phyloP scores from a whole-genome alignment of 495 filamentous ascomycete genomes.

The Lophiotrema nucula region DNA sequence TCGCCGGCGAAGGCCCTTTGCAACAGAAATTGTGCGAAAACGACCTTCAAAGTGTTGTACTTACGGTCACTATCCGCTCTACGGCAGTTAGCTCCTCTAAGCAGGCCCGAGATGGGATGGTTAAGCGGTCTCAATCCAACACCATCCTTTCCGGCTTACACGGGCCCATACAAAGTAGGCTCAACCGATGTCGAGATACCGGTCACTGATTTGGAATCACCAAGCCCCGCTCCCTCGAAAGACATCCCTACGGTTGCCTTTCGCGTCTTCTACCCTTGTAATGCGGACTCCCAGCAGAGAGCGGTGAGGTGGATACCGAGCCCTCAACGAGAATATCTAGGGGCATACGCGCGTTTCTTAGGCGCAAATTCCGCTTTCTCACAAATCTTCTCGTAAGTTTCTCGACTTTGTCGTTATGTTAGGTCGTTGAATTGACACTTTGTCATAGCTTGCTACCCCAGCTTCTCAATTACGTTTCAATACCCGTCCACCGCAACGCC shows the following conservation, averaged over 20 bases:
- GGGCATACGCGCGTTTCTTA: conserved; percentile 66
- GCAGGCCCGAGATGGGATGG: conserved; percentile 26
- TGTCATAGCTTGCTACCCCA: conserved; percentile 57
- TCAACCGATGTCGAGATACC: conserved; percentile 74
- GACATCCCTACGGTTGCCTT: conserved; percentile 65
- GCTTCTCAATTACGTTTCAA: conserved; percentile 65
- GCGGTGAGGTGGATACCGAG: conserved; percentile 67
- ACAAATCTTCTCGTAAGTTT: conserved; percentile 60
- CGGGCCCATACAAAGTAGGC: conserved; percentile 71
- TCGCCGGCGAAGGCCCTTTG: too few species aligned
- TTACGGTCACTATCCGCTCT: not conserved
- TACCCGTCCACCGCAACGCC: conserved; percentile 54
- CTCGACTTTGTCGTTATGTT: not conserved
- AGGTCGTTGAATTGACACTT: not conserved
- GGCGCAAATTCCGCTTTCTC: conserved; percentile 56
- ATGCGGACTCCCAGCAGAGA: conserved; percentile 41
- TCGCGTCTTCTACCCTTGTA: conserved; percentile 72
- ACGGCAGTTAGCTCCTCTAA: not conserved
- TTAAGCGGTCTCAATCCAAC: conserved; percentile 52
- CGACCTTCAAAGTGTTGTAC: too few species aligned
- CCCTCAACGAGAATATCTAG: conserved; percentile 67
- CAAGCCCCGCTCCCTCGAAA: conserved; percentile 48
- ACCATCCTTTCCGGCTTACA: conserved; percentile 65
- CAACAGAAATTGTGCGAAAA: too few species aligned
- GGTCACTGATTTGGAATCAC: conserved; percentile 55